Percentiles rank a stretch among this genome's conserved stretches.
phyloP scores from a whole-genome alignment of 345 rosid species.

The Theobroma cacao region DNA sequence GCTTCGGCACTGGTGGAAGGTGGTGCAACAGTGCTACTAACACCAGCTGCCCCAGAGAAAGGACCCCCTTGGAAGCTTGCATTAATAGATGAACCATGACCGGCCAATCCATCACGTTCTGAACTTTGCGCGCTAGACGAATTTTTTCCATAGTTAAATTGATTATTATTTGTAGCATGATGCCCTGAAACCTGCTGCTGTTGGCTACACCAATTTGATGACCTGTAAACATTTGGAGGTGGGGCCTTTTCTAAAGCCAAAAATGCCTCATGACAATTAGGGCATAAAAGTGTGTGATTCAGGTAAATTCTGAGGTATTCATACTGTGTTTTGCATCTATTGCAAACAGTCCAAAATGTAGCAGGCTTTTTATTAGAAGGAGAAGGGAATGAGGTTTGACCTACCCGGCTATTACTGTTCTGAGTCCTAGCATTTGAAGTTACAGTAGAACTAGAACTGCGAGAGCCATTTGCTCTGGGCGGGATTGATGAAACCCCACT shows the following conservation, averaged over 20 bases:
- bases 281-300: constrained; percentile 77
- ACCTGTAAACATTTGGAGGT: constrained; percentile 50
- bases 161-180: neutral
- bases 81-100: constrained; percentile 28
- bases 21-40: constrained; percentile 27
- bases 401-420: constrained; percentile 18
- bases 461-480: constrained; percentile 46
- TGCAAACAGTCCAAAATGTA: constrained; percentile 92
- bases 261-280: constrained; percentile 66
- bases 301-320: constrained; percentile 77
- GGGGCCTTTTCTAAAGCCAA: constrained; percentile 67
- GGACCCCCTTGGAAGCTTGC: constrained; percentile 31
- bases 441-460: constrained; percentile 28
- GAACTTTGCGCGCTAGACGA: constrained; percentile 29
- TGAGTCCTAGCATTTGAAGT: constrained; percentile 28
- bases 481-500: constrained; percentile 36
- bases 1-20: constrained; percentile 33
- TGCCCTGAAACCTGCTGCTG: constrained; percentile 30
- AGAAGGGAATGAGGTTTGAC: constrained; percentile 23
- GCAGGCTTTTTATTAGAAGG: constrained; percentile 34
- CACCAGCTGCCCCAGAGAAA: constrained; percentile 34
- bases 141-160: constrained; percentile 6
- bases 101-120: constrained; percentile 26
- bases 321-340: constrained; percentile 67
- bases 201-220: constrained; percentile 35